These are phyloP conservation scores for Cryphonectria parasitica DNA, from an alignment of 2,329 filamentous ascomycete genomes.

Conservation along the genomic window DNA sequence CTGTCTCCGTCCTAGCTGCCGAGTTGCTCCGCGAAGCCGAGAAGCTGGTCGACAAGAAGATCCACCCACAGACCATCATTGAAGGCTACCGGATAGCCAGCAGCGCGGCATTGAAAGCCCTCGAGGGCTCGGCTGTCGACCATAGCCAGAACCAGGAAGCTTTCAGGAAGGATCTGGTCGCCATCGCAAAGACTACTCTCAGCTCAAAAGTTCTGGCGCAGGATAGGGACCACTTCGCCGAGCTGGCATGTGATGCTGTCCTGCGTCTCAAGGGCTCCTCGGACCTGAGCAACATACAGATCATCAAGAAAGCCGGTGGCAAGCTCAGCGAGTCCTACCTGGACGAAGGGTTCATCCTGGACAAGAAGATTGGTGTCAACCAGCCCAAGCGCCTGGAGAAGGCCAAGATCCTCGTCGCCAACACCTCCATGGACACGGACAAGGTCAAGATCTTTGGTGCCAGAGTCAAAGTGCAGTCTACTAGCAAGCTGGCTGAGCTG, in stretches of 20 bases:
- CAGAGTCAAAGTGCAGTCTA: constrained; percentile 93
- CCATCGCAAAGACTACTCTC: constrained; percentile 92
- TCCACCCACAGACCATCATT: constrained; percentile 99
- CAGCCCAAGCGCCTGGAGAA: constrained; percentile 97
- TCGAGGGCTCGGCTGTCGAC: constrained; percentile 85
- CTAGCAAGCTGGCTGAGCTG: constrained; percentile 94
- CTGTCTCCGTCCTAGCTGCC: constrained; percentile 92
- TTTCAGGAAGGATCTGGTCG: constrained; percentile 86
- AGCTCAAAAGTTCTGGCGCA: constrained; percentile 97
- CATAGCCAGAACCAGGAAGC: constrained; percentile 81
- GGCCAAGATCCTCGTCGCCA: constrained; percentile 96
- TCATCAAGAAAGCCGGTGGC: constrained; percentile 98
- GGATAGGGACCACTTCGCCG: constrained; percentile 88
- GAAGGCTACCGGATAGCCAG: constrained; percentile 98
- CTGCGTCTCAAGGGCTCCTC: constrained; percentile 86
- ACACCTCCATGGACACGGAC: constrained; percentile 99
- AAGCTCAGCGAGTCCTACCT: constrained; percentile 98
- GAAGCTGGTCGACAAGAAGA: constrained; percentile 96
- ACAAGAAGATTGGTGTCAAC: constrained; percentile 99
- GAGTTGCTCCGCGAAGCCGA: constrained; percentile 96
- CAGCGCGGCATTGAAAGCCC: constrained; percentile 79
- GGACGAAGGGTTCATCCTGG: constrained; percentile 96
- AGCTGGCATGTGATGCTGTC: constrained; percentile 88
- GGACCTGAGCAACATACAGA: constrained; percentile 96
- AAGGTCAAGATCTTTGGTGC: constrained; percentile 99